Conservation (phyloP, 805 yeast genomes). For the Kurtzmaniella fragi region DNA sequence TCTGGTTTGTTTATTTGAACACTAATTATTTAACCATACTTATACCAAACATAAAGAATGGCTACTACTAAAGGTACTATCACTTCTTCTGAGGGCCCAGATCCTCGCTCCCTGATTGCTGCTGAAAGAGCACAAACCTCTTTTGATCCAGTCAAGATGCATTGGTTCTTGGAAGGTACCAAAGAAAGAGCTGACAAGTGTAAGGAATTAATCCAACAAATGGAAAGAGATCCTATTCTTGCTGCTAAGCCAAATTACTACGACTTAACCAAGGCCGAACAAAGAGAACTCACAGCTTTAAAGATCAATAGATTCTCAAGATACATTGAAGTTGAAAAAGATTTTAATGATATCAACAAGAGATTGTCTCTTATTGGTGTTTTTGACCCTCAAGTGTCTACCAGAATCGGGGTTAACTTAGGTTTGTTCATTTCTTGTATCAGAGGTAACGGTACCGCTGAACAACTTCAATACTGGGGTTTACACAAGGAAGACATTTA, state of each 20-base stretch:
- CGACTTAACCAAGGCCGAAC: slow-evolving; percentile 51
- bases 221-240: slow-evolving; percentile 65
- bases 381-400: slow-evolving; percentile 74
- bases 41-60: slow-evolving; percentile 7
- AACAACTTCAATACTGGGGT: slow-evolving; percentile 83
- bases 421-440: slow-evolving; percentile 80
- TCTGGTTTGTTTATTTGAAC: background rate
- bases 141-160: slow-evolving; percentile 35
- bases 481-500: slow-evolving; percentile 57
- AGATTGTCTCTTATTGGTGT: slow-evolving; percentile 56
- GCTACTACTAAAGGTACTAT: slow-evolving; percentile 16
- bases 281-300: slow-evolving; percentile 54
- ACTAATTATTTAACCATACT: background rate
- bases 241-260: slow-evolving; percentile 50
- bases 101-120: slow-evolving; percentile 26
- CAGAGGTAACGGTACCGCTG: slow-evolving; percentile 82
- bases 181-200: slow-evolving; percentile 40
- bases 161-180: slow-evolving; percentile 37
- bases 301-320: slow-evolving; percentile 59
- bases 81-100: slow-evolving; percentile 22
- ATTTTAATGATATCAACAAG: slow-evolving; percentile 46
- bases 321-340: slow-evolving; percentile 48
- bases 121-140: slow-evolving; percentile 28
- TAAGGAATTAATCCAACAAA: slow-evolving; percentile 48
- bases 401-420: slow-evolving; percentile 83